Percentiles rank a stretch among this genome's conserved stretches.
Evolutionary conservation across 2,329 filamentous ascomycete genomes (phyloP).

Genomic region (Aspergillus novoparasiticus): DNA sequence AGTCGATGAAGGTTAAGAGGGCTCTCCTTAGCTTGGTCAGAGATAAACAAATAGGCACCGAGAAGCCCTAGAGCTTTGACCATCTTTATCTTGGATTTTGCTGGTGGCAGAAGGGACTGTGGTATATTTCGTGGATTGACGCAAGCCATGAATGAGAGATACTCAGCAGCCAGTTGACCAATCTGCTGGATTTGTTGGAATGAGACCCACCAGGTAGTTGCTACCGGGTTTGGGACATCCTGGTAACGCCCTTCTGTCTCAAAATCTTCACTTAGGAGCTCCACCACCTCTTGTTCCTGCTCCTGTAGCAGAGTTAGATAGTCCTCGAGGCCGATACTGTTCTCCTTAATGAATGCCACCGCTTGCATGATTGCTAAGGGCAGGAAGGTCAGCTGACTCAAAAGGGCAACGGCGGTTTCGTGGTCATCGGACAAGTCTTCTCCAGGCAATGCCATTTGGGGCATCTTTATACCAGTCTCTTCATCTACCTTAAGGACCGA

Average conservation of each 20-base stretch:
- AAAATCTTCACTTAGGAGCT: constrained; percentile 15
- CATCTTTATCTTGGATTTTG: constrained; percentile 17
- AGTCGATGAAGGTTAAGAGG: constrained; percentile 31
- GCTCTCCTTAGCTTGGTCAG: background rate
- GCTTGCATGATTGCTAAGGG: constrained; percentile 35
- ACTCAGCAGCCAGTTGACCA: constrained; percentile 35
- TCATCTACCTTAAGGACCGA: constrained; percentile 20
- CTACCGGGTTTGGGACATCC: constrained; percentile 11
- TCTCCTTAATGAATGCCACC: constrained; percentile 26
- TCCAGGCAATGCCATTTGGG: background rate
- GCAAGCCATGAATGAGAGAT: constrained; percentile 35
- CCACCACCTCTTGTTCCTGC: constrained; percentile 10
- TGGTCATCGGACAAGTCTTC: constrained; percentile 13
- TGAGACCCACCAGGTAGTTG: constrained; percentile 14
- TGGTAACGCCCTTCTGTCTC: constrained; percentile 13
- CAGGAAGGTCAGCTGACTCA: constrained; percentile 24
- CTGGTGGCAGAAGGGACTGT: constrained; percentile 32
- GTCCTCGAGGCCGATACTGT: background rate
- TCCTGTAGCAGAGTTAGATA: constrained; percentile 13
- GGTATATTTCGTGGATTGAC: constrained; percentile 34
- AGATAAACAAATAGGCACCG: constrained; percentile 23
- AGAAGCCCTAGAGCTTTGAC: constrained; percentile 29
- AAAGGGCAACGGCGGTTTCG: constrained; percentile 8
- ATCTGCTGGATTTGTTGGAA: constrained; percentile 18
- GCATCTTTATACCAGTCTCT: constrained; percentile 4